Percentiles rank a stretch among this genome's conserved stretches.
phyloP scores from a whole-genome alignment of 257 asterid genomes.

The Verbena officinalis region DNA sequence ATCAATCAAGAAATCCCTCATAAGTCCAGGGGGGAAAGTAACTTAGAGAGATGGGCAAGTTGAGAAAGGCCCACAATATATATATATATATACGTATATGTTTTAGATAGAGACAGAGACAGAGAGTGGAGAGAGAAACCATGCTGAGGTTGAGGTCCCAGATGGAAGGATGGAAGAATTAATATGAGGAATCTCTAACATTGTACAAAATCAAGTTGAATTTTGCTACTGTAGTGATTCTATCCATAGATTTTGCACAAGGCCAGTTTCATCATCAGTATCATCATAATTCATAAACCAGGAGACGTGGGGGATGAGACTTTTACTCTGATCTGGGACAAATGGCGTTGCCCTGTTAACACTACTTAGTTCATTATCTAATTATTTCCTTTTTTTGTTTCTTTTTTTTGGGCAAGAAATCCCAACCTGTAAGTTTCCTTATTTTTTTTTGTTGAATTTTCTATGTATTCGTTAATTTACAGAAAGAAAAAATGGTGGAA shows the following conservation, averaged over 20 bases:
- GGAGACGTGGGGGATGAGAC: conserved; percentile 7
- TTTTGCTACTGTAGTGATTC: conserved; percentile 48
- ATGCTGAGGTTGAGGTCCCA: conserved; percentile 25
- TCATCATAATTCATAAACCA: conserved; percentile 11
- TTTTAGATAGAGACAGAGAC: too few relatives aligned
- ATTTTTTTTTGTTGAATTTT: not conserved
- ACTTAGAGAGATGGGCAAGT: conserved; percentile 31
- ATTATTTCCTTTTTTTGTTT: not conserved
- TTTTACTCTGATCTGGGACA: conserved; percentile 21
- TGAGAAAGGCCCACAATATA: conserved; percentile 24
- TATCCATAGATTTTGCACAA: conserved; percentile 32
- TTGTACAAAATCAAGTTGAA: conserved; percentile 38
- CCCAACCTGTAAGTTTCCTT: not conserved
- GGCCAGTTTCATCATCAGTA: conserved; percentile 13
- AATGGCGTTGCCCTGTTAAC: conserved; percentile 11
- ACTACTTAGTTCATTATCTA: not conserved
- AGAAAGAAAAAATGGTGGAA: not conserved
- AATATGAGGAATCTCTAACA: conserved; percentile 48
- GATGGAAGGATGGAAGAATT: conserved; percentile 26
- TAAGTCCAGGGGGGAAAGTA: conserved; percentile 40
- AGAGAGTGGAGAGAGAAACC: not conserved
- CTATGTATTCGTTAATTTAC: not conserved
- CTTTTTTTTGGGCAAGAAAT: not conserved
- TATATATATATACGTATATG: not conserved
- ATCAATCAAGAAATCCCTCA: conserved; percentile 9